Conservation (phyloP, 768 basidiomycete species). For the Kwoniella dendrophila region DNA sequence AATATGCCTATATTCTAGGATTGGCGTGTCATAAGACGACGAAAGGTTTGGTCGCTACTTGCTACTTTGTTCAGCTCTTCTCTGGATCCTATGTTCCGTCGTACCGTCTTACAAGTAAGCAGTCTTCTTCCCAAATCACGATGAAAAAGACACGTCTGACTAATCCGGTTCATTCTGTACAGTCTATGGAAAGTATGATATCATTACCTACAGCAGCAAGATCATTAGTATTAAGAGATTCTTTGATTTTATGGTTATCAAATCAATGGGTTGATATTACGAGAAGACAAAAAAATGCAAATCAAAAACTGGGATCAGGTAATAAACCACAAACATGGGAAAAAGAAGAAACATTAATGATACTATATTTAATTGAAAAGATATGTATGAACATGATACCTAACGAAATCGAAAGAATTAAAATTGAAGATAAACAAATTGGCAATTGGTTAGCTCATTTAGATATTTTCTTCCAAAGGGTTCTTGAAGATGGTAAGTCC, state of each 20-base stretch:
- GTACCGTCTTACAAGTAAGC: constrained; percentile 70
- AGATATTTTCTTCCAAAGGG: constrained; percentile 16
- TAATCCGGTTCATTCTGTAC: neutral
- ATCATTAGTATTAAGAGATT: constrained; percentile 71
- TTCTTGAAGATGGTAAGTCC: constrained; percentile 15
- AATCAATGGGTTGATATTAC: constrained; percentile 60
- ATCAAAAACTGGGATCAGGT: neutral
- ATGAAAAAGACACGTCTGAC: neutral
- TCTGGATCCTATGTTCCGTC: constrained; percentile 62
- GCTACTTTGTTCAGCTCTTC: constrained; percentile 78
- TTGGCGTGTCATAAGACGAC: constrained; percentile 75
- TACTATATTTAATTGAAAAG: constrained; percentile 7
- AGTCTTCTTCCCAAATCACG: neutral
- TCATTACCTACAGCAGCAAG: constrained; percentile 69
- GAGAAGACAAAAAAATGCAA: neutral
- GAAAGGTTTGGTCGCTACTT: constrained; percentile 86
- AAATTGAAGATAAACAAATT: constrained; percentile 10
- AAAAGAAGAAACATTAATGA: constrained; percentile 16
- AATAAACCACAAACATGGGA: constrained; percentile 22
- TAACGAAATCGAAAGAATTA: constrained; percentile 16
- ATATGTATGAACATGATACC: constrained; percentile 11
- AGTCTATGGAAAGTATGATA: constrained; percentile 74
- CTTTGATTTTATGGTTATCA: constrained; percentile 79
- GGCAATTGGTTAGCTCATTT: constrained; percentile 20
- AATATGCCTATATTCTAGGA: constrained; percentile 60